Base-by-base conservation (phyloP, 352 stramenopile species). In the Phytopythium boreale region DNA sequence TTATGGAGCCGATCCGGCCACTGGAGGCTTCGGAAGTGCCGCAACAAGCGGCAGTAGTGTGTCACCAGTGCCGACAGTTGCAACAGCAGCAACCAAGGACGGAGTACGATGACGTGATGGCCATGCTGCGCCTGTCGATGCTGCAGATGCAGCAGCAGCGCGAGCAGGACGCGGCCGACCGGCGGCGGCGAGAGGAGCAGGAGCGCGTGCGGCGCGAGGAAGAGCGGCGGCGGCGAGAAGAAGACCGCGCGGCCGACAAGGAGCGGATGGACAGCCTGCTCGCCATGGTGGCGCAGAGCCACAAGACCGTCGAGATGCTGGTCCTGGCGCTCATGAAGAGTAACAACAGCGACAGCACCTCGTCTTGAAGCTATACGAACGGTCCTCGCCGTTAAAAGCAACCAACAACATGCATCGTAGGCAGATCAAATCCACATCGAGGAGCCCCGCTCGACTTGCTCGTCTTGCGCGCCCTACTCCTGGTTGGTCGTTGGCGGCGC, bases 101-200 rank as follows among this genome's bases (percentile, higher is more conserved):
- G 20, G 26, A 60, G 55, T 34, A 22, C 1, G 55, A 60, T 11
- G 36, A 60, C n/a, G 22, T 60, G 36, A 44, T 60, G 34, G 36
- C 24, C 36, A 50, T 60, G 55, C 36, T 60, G 55, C 55, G 55
- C 34, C 22, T 60, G 20, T 60, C 55, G 20, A 44, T 60, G 55
- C 55, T 60, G n/a, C 34, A 44, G 15, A 49, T 50, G 55, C 55
- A 60, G 36, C 55, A 60, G n/a, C 55, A 60, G 55, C 55, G 55
- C 36, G 55, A 60, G 36, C 55, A 60, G 36, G 55, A 60, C 55
- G 55, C 55, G 22, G 55, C 36, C 7, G 55, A 60, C 36, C 55
- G 55, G n/a, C 55, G 36, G 14, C 55, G 55, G 14, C 22, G 55
- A 50, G 55, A 60, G 14, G 36, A 34, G 34, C 11, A 50, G 55